Evolutionary conservation across 2,329 filamentous ascomycete genomes (phyloP).

Genomic region (Fusarium torreyae): DNA sequence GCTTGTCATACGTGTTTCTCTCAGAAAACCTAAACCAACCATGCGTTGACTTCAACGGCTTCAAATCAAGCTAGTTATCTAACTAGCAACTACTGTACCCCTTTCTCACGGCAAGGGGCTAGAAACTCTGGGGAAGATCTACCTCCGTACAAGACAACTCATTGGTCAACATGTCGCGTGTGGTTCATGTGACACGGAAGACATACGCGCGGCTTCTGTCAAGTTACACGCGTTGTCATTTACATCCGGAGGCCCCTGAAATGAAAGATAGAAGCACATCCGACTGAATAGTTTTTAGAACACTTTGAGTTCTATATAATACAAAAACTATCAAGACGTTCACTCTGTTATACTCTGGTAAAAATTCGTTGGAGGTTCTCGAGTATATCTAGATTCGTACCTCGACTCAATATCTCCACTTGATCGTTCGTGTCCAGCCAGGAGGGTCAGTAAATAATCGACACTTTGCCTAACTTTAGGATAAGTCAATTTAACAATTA

Average conservation of each 20-base stretch:
- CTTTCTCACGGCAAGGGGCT: constrained; percentile 17
- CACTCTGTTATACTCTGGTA: too few relatives aligned
- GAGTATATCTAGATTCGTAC: too few relatives aligned
- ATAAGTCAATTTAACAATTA: too few relatives aligned
- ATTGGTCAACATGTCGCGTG: constrained; percentile 2
- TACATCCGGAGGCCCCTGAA: neutral
- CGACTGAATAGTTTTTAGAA: too few relatives aligned
- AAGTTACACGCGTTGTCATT: neutral
- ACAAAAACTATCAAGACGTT: too few relatives aligned
- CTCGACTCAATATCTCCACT: too few relatives aligned
- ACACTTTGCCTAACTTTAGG: too few relatives aligned
- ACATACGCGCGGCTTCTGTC: neutral
- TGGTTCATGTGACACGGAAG: neutral
- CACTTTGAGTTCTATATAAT: too few relatives aligned
- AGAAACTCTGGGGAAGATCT: constrained; percentile 36
- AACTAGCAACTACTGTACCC: constrained; percentile 2
- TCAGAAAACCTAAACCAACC: constrained; percentile 15
- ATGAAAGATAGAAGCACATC: neutral
- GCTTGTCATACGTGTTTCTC: constrained; percentile 11
- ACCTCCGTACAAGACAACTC: neutral
- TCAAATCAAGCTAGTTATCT: constrained; percentile 13
- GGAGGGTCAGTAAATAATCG: too few relatives aligned
- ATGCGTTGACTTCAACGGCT: constrained; percentile 10
- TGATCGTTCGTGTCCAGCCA: too few relatives aligned
- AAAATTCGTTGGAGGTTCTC: too few relatives aligned